Base-by-base conservation (phyloP, 345 rosid genomes). In the Geranium brycei region DNA sequence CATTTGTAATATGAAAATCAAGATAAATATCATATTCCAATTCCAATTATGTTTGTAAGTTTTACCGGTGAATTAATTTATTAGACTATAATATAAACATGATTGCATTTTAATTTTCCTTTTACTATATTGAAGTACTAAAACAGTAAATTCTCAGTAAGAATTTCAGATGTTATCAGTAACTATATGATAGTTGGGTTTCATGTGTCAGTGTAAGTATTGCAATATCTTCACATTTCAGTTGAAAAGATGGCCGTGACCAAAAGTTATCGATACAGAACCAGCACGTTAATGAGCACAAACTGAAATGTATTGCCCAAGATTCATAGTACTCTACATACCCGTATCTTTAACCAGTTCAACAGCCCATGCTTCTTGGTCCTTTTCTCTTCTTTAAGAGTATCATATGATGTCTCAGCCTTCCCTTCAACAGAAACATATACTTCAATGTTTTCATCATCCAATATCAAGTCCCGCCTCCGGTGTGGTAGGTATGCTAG, bases 401-500 rank as follows among this genome's bases (percentile, higher is more conserved):
- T 70, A 69, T 77, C 81, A 70, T 84, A 91, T 62, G 57, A 69
- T 66, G 71, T 68, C 78, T 89, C 98, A 75, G 77, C 57, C 66
- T 76, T 82, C 70, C 81, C 88, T 65, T 91, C 96, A 19, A 76
- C 65, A 64, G 99, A 78, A 78, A 82, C 91, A 82, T 81, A 91
- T 60, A 79, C 60, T 51, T 91, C 97, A 66, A 81, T 79, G 68
- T 85, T 88, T 71, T 88, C 99, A 58, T 91, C 99, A 53, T 95
- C 99, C 77, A 95, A 80, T 55, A 85, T 80, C 80, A 95, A 69
- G 79, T 95, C 99, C 72, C 92, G 82, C 77, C 89, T 95, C 79
- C 86, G 87, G 81, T 84, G 77, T 70, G 99, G 99, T 67, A 95
- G 85, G 81, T 95, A 95, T 15, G 95, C 99, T 67, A 95, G 97